Evolutionary conservation across 73 alveolate genomes (phyloP).

Genomic region (Diophrys appendiculata): DNA sequence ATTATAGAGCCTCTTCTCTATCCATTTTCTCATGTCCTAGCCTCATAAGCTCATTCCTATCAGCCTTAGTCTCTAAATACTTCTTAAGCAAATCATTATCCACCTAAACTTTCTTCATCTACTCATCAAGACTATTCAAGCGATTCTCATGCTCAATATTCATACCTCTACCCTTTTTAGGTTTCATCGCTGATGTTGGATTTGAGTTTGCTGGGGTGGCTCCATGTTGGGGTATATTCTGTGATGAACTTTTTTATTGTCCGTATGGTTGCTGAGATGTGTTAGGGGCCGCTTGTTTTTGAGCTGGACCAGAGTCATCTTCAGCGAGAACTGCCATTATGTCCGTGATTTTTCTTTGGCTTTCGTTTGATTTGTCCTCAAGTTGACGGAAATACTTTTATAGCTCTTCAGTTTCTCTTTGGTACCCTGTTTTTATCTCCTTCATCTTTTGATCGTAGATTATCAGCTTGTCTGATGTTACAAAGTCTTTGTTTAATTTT

Average conservation of each 20-base stretch:
- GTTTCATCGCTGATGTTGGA: too few relatives aligned
- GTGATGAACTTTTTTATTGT: not conserved
- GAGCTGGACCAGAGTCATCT: too few relatives aligned
- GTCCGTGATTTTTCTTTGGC: too few relatives aligned
- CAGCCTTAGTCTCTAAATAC: slow-evolving; percentile 22
- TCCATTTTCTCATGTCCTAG: slow-evolving; percentile 13
- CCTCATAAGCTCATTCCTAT: slow-evolving; percentile 3
- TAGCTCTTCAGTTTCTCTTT: slow-evolving; percentile 4
- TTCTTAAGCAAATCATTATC: not conserved
- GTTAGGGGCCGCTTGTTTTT: too few relatives aligned
- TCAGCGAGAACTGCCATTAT: not conserved
- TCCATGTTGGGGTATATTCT: too few relatives aligned
- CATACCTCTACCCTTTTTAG: not conserved
- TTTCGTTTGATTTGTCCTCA: slow-evolving; percentile 14
- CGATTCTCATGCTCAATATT: not conserved
- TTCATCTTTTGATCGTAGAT: not conserved
- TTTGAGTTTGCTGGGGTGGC: too few relatives aligned
- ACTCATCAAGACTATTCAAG: slow-evolving; percentile 7
- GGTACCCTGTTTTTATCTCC: not conserved
- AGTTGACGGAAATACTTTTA: not conserved
- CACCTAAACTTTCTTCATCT: not conserved
- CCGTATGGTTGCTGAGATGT: too few relatives aligned
- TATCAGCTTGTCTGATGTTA: not conserved
- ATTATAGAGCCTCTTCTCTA: slow-evolving; percentile 21
- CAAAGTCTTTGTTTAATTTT: not conserved